Evolutionary conservation across 2,329 filamentous ascomycete species (phyloP), one percentile per base, ranked within the genome.

Genomic region (Xylariales sp.): DNA sequence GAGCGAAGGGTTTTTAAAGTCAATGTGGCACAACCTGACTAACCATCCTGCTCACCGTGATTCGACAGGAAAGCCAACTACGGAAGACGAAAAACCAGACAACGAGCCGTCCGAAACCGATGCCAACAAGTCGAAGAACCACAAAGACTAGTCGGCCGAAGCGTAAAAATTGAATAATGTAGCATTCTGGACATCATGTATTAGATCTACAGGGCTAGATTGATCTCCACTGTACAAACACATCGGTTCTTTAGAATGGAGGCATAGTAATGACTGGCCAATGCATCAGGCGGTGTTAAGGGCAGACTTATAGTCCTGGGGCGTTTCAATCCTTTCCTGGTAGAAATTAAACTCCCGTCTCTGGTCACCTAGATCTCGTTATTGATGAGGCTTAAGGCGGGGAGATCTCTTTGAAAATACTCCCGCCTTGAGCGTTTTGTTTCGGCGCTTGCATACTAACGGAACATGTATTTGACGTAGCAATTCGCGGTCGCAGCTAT

Each of bases 21-120:
- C 91, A 49, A 90, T 97, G 71, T 98, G 95, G 95, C 93, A 97
- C 78, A 94, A 90, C 72, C 81, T 98, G 63, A 97, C 92, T n/a
- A 93, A 93, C 75, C 89, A 96, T 75, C 84, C 86, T 0, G 84
- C 83, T 5, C 86, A 89, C 71, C 81, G 84, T 67, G 80, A 79
- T 23, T 65, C 74, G 5, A 77, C 78, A 9, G 71, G 72, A 28
- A 69, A 78, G 18, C 65, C 75, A 23, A 56, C 60, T 36, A 73
- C 63, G 57, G 72, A 69, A 56, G 43, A 57, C 23, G 52, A 63
- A 39, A 62, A 62, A 53, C 8, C 62, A 45, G 55, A 62, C 43
- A 54, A 67, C 41, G 62, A 68, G 36, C 30, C 46, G 69, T 68
- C 45, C 70, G 76, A 57, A 56, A 65, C 46, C 63, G 74, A 50